A percentile compares a stretch with the other conserved stretches of the same genome.
These are phyloP conservation scores for Cymbidium sinense DNA, from an alignment of 106 monocot genomes.

Conservation along the genomic window DNA sequence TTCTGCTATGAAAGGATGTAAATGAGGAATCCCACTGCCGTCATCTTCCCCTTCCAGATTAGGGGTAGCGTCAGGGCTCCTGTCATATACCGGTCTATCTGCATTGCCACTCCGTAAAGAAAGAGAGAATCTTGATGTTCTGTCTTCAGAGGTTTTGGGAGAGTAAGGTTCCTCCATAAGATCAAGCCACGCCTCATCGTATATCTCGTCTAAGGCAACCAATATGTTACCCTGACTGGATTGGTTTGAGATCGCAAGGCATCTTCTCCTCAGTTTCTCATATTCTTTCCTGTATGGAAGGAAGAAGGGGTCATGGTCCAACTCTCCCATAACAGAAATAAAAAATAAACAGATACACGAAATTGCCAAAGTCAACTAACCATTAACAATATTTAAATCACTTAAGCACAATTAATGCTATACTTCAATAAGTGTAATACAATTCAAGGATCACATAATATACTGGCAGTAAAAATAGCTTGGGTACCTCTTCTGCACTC, in stretches of 20 bases:
- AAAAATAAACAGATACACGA: no score
- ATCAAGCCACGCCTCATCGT: constrained; percentile 10
- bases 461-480: not conserved
- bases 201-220: constrained; percentile 16
- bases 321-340: not conserved
- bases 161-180: constrained; percentile 35
- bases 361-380: not conserved
- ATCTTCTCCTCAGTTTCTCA: constrained; percentile 48
- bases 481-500: constrained; percentile 45
- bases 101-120: constrained; percentile 4
- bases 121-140: constrained; percentile 11
- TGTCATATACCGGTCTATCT: constrained; percentile 21
- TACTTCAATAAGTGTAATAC: not conserved
- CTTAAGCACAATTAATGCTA: not conserved
- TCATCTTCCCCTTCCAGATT: constrained; percentile 27
- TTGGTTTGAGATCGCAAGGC: constrained; percentile 30
- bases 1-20: constrained; percentile 19
- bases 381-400: not conserved
- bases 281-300: constrained; percentile 59
- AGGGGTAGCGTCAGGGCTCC: constrained; percentile 5
- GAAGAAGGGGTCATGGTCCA: not conserved
- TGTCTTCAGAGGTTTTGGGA: constrained; percentile 21
- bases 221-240: constrained; percentile 15
- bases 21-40: constrained; percentile 15
- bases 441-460: not conserved